phyloP scores from a whole-genome alignment of 176 grass and related monocot genomes.

The Avena eriantha region DNA sequence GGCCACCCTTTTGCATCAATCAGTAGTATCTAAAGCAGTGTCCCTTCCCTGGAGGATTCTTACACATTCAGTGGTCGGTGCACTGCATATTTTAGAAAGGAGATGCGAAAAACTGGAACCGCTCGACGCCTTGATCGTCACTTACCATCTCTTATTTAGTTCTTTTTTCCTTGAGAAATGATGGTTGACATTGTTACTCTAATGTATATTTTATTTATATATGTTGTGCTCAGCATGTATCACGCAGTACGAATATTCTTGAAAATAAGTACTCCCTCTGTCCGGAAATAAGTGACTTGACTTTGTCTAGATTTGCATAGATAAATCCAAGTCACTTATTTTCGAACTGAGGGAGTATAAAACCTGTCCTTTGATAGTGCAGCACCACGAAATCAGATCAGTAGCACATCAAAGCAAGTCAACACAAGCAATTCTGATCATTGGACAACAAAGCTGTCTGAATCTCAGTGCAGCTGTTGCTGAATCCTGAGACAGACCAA shows the following conservation, averaged over 20 bases:
- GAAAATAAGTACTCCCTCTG: background rate
- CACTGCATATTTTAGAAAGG: slow-evolving; percentile 34
- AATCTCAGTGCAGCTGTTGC: slow-evolving; percentile 28
- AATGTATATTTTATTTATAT: background rate
- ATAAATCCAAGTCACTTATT: no score
- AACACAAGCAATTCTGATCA: slow-evolving; percentile 43
- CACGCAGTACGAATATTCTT: background rate
- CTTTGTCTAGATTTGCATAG: no score
- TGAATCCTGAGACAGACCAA: slow-evolving; percentile 32
- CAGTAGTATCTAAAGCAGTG: slow-evolving; percentile 43
- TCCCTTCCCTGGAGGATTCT: slow-evolving; percentile 30
- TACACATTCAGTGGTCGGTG: slow-evolving; percentile 29
- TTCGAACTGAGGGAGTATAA: background rate
- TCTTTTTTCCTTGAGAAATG: background rate
- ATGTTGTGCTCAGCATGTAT: slow-evolving; percentile 19
- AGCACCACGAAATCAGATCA: slow-evolving; percentile 19
- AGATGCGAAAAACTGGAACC: slow-evolving; percentile 45
- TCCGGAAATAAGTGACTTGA: no score
- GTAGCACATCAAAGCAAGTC: slow-evolving; percentile 44
- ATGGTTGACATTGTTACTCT: slow-evolving; percentile 13
- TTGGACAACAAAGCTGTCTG: background rate
- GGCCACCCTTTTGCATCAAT: slow-evolving; percentile 41
- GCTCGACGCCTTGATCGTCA: background rate
- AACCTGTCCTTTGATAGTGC: slow-evolving; percentile 43
- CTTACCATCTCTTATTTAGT: background rate